Base-by-base conservation (phyloP, 805 yeast species). In the Barnettozyma californica region DNA sequence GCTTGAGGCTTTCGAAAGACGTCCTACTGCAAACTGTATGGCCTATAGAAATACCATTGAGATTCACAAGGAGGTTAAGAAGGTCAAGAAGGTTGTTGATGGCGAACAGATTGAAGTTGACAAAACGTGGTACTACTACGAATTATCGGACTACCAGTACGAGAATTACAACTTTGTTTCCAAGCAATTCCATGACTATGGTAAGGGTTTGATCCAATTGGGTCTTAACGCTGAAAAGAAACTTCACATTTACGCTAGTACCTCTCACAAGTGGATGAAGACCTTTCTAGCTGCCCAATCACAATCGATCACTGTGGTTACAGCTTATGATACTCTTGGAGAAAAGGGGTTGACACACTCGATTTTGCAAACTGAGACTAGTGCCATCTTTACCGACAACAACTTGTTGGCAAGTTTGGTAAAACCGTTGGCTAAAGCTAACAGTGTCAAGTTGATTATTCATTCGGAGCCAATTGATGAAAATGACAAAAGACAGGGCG, bases 311-410 rank as follows among this genome's bases (percentile, higher is more conserved):
- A 87, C 98, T 21, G 77, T 86, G 49, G 98, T 90, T 37, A 94
- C 99, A 14, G 98, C 99, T 35, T 94, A 94, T 68, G 97, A 91
- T 67, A 89, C 97, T 39, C 75, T 91, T 56, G 97, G 97, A 49
- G 95, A 89, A 68, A 76, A 77, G 34, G 96, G 96, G 21, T 76
- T 91, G 62, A 84, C 84, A 49, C 95, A 86, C 68, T 90, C 97
- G 3, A 74, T 94, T 62, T 75, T 77, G 37, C 87, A 91, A 70
- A 89, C 98, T 4, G 87, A 76, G 43, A 80, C 96, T 25, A 74
- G 68, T 46, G 95, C 84, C 20, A 74, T 94, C 51, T 89, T 85
- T 68, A 86, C 96, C 41, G 98, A 94, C 65, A 90, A 86, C 62
- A 73, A 78, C 18, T 75, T 91, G 51, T 74, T 94, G 57, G 61